Evolutionary conservation across 371 early-diverging fungal genomes (phyloP).

Genomic region (Actinomucor elegans): DNA sequence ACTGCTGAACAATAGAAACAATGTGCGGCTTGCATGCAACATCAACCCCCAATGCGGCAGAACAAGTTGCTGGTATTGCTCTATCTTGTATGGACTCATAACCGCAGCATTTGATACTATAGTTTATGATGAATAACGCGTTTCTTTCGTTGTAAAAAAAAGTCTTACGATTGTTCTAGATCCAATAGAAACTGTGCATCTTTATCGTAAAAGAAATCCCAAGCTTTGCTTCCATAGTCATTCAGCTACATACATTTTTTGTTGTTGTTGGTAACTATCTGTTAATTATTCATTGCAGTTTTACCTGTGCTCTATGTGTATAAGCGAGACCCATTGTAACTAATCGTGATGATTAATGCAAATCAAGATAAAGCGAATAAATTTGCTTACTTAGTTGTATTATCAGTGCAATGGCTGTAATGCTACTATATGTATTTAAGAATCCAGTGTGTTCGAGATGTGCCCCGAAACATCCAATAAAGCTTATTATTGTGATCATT

Average conservation of each 20-base stretch:
- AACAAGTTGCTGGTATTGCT: constrained; percentile 20
- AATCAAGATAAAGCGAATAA: too few relatives aligned
- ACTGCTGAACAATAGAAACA: not conserved
- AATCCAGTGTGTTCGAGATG: constrained; percentile 36
- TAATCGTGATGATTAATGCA: too few relatives aligned
- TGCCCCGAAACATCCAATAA: constrained; percentile 39
- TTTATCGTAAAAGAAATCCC: constrained; percentile 33
- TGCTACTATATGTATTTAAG: constrained; percentile 33
- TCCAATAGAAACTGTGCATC: constrained; percentile 25
- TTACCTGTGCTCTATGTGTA: constrained; percentile 16
- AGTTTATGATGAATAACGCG: too few relatives aligned
- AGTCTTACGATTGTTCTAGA: constrained; percentile 32
- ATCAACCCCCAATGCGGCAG: not conserved
- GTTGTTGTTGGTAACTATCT: not conserved
- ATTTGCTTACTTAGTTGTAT: constrained; percentile 29
- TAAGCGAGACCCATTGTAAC: constrained; percentile 13
- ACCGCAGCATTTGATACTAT: constrained; percentile 30
- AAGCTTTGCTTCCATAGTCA: constrained; percentile 26
- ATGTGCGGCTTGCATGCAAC: constrained; percentile 20
- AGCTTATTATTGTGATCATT: constrained; percentile 23
- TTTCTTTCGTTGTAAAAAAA: too few relatives aligned
- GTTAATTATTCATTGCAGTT: not conserved
- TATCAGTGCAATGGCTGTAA: constrained; percentile 29
- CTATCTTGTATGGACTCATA: constrained; percentile 21
- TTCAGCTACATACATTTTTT: constrained; percentile 15